Conservation (phyloP, 306 rosid genomes). For the Vachellia pachyceras region DNA sequence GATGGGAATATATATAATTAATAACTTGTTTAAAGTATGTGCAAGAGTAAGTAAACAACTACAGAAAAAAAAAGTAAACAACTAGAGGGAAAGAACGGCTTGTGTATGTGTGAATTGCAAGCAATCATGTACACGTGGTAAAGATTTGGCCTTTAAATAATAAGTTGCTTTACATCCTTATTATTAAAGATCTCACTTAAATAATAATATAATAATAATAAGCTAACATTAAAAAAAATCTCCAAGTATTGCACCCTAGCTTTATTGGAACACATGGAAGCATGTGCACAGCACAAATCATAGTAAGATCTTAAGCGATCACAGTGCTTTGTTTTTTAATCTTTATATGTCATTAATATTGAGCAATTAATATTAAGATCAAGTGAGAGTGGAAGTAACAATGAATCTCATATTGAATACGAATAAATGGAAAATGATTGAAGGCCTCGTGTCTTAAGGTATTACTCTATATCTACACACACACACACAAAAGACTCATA, state of each 20-base stretch:
- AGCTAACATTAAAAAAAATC: slow-evolving; percentile 15
- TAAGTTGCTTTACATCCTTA: slow-evolving; percentile 10
- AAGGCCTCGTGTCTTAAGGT: neutral
- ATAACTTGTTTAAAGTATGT: slow-evolving; percentile 28
- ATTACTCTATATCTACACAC: neutral
- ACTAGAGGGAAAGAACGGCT: neutral
- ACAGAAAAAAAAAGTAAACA: neutral
- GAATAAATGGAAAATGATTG: neutral
- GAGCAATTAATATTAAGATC: neutral
- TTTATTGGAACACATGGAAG: slow-evolving; percentile 61
- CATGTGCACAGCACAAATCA: slow-evolving; percentile 59
- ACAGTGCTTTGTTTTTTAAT: slow-evolving; percentile 2
- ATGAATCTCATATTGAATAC: neutral
- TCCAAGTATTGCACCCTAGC: slow-evolving; percentile 33
- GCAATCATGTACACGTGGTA: slow-evolving; percentile 61
- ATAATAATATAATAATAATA: too few relatives aligned
- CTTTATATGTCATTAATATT: slow-evolving; percentile 1
- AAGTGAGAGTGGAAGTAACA: slow-evolving; percentile 6
- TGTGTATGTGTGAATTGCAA: slow-evolving; percentile 48
- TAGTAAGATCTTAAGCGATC: slow-evolving; percentile 41
- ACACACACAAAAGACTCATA: too few relatives aligned
- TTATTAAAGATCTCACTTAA: slow-evolving; percentile 41
- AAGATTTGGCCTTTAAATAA: slow-evolving; percentile 39
- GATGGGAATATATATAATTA: slow-evolving; percentile 24
- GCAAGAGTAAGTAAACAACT: neutral